Percentiles rank a stretch among this genome's conserved stretches.
Evolutionary conservation across 2,329 filamentous ascomycete species (phyloP).

Genomic region (Fusarium protoensiforme): DNA sequence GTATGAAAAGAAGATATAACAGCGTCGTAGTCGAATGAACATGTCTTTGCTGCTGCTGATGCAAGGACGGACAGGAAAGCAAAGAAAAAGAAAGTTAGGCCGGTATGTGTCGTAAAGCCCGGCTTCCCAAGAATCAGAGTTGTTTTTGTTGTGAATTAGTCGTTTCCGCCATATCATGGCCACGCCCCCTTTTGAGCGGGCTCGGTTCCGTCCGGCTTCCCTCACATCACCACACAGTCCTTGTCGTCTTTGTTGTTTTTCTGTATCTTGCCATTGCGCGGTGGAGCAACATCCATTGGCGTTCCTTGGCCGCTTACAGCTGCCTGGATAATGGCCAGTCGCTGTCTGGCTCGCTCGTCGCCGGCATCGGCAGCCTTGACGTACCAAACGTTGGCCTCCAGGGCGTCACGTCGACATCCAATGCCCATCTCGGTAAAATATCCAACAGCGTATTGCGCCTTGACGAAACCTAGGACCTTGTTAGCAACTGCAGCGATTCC

Average conservation of each 20-base stretch:
- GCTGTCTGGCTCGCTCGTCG: constrained; percentile 88
- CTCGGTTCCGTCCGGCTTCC: constrained; percentile 2
- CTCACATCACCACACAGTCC: constrained; percentile 68
- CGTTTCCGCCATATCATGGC: constrained; percentile 26
- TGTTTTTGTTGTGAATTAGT: constrained; percentile 34
- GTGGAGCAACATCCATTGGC: constrained; percentile 67
- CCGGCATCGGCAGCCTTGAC: constrained; percentile 93
- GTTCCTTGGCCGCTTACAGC: constrained; percentile 72
- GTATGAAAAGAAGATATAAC: constrained; percentile 30
- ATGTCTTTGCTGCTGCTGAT: constrained; percentile 1
- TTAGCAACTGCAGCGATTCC: constrained; percentile 21
- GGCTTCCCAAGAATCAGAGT: constrained; percentile 7
- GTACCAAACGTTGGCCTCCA: constrained; percentile 98
- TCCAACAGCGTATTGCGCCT: constrained; percentile 92
- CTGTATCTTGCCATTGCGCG: constrained; percentile 62
- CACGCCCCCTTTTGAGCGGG: neutral
- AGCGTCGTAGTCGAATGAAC: constrained; percentile 3
- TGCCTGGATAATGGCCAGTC: constrained; percentile 85
- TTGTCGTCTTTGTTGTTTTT: constrained; percentile 64
- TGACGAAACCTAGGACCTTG: constrained; percentile 64
- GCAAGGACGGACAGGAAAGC: neutral
- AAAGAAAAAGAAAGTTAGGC: neutral
- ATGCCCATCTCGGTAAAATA: constrained; percentile 99
- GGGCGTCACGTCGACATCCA: constrained; percentile 90
- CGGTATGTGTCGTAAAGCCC: constrained; percentile 1